Conservation (phyloP, 805 yeast species). For the Candida andamanensis region DNA sequence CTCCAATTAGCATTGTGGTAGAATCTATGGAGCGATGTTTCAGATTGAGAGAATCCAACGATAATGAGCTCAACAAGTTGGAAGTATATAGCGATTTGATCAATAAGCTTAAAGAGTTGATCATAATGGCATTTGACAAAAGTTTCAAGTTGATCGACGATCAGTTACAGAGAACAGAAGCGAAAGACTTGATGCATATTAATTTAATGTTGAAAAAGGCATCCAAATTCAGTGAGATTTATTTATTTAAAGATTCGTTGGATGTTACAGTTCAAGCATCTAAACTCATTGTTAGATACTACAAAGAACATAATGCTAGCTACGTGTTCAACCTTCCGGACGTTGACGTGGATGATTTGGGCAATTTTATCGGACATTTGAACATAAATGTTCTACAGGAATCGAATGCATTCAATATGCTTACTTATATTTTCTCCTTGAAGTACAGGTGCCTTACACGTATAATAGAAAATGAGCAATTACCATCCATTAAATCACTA, state of each 20-base stretch:
- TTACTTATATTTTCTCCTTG: conserved; percentile 31
- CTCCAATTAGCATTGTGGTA: background rate
- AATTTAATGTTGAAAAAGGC: conserved; percentile 6
- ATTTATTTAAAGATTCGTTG: conserved; percentile 10
- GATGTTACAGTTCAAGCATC: conserved; percentile 3
- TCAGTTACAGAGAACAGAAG: background rate
- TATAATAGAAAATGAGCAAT: conserved; percentile 29
- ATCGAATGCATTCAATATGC: conserved; percentile 20
- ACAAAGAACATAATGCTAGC: background rate
- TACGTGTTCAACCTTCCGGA: conserved; percentile 6
- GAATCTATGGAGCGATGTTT: conserved; percentile 33
- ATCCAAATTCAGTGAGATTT: conserved; percentile 2
- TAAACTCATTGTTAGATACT: conserved; percentile 1
- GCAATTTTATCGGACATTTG: background rate
- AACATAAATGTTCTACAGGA: conserved; percentile 6
- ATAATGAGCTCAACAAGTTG: conserved; percentile 30
- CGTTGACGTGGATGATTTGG: conserved; percentile 3
- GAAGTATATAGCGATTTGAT: conserved; percentile 50
- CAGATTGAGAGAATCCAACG: conserved; percentile 29
- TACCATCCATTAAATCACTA: conserved; percentile 38
- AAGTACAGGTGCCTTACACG: conserved; percentile 31
- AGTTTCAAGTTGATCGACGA: conserved; percentile 37
- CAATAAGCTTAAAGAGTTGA: conserved; percentile 8
- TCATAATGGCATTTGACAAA: conserved; percentile 23
- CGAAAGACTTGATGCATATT: conserved; percentile 6